These are phyloP conservation scores for Clathrus columnatus DNA, from an alignment of 768 basidiomycete genomes.

Conservation along the genomic window DNA sequence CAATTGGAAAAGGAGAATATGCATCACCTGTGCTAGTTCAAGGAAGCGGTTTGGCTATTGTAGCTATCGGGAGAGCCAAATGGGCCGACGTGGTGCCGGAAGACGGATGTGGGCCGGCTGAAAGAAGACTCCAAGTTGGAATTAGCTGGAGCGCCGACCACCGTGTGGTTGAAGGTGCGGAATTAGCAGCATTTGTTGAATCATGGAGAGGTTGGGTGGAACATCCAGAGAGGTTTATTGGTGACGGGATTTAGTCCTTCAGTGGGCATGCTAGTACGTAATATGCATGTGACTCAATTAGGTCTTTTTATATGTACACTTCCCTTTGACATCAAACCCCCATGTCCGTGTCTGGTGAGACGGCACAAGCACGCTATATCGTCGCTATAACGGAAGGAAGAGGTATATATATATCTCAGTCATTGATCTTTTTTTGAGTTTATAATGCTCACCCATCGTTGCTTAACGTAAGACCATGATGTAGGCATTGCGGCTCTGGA, in stretches of 20 bases:
- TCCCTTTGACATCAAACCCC: background rate
- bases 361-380: conserved; percentile 53
- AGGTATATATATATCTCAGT: conserved; percentile 19
- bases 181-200: conserved; percentile 83
- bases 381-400: conserved; percentile 69
- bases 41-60: conserved; percentile 79
- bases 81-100: conserved; percentile 53
- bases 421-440: background rate
- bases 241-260: conserved; percentile 28
- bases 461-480: conserved; percentile 48
- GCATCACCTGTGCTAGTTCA: conserved; percentile 72
- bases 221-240: conserved; percentile 60
- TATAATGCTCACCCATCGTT: background rate
- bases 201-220: conserved; percentile 78
- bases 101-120: conserved; percentile 36
- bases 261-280: too few species aligned
- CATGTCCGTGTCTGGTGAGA: background rate
- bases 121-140: conserved; percentile 48
- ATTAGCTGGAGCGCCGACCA: conserved; percentile 86
- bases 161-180: conserved; percentile 80
- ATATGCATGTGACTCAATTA: background rate
- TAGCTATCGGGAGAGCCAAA: conserved; percentile 68
- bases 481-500: conserved; percentile 86
- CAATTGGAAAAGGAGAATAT: conserved; percentile 60
- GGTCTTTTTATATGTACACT: background rate